Evolutionary conservation across 192 early-diverging fungal species (phyloP), one percentile per base, ranked within the genome.

Genomic region (Umbelopsis sp.): DNA sequence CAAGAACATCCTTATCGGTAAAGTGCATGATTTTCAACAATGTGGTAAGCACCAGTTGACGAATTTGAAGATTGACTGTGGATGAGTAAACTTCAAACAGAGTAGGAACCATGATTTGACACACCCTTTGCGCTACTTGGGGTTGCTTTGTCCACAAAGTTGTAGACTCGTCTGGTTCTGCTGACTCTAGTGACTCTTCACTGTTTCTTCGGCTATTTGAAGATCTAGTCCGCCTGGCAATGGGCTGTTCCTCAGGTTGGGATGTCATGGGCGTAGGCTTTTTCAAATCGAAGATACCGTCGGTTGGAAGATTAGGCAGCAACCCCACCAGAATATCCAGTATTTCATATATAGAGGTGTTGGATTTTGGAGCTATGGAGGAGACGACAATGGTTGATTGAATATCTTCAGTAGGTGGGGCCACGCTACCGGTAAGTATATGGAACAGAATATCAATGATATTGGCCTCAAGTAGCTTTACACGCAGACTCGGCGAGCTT

Each of bases 1-100:
- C 72, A 11, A 92, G 72, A 1, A 76, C 73, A 2, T 75, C 73
- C 4, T 82, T 72, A 44, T 85, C 77, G 0, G 86, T 58, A 20
- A 79, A 83, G 55, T 86, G 78, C 11, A 87, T 69, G 11, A 84
- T 27, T 70, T 87, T 90, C 10, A 91, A 80, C 20, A 90, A 53
- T 8, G 84, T 84, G 68, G 90, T 84, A 13, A 90, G 81, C 2
- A 90, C 78, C 20, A 86, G 80, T 72, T 93, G 89, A 10, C 92
- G 87, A 6, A 91, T 79, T 23, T 73, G 75, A 5, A 83, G 58
- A 50, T 92, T 88, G 12, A 91, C 88, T 0, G 91, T 91, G 0
- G 88, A 84, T 1, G 82, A 73, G 69, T 92, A 93, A 1, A 95
- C 84, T 49, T 91, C 86, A 35, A 93, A 80, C 66, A 94, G 51